phyloP scores from a whole-genome alignment of 1,284 basidiomycete species.

The Porodaedalea pini region DNA sequence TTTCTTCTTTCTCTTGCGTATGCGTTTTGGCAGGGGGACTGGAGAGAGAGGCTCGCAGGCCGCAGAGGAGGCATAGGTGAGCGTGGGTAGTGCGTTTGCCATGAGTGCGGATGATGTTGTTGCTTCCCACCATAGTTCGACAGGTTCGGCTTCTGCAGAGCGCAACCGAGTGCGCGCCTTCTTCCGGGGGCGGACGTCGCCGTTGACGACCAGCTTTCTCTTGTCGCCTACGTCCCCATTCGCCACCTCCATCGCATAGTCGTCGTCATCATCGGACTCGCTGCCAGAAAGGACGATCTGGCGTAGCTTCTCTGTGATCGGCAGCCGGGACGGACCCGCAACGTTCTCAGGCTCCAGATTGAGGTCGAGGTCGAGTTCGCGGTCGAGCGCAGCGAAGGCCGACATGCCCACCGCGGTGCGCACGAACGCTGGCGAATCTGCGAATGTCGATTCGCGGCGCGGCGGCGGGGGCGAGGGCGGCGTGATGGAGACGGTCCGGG shows the following conservation, averaged over 20 bases:
- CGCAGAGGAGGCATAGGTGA: conserved; percentile 44
- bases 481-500: background rate
- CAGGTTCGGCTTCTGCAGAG: conserved; percentile 34
- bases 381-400: conserved; percentile 54
- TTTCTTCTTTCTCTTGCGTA: conserved; percentile 14
- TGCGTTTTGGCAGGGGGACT: conserved; percentile 28
- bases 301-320: conserved; percentile 36
- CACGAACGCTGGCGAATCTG: conserved; percentile 66
- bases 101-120: conserved; percentile 58
- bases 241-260: conserved; percentile 32
- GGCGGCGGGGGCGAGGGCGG: conserved; percentile 9
- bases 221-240: conserved; percentile 48
- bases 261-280: conserved; percentile 38
- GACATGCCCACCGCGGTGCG: conserved; percentile 79
- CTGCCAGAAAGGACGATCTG: conserved; percentile 43
- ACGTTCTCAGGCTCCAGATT: conserved; percentile 30
- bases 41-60: conserved; percentile 24
- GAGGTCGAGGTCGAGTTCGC: conserved; percentile 49
- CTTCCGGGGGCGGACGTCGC: conserved; percentile 41
- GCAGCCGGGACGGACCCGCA: conserved; percentile 19
- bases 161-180: conserved; percentile 34
- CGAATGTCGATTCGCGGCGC: conserved; percentile 45
- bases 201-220: conserved; percentile 50
- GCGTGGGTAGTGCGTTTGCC: conserved; percentile 59
- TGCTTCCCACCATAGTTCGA: conserved; percentile 72